Conservation (phyloP, 2,329 filamentous ascomycete genomes). For the Stenocarpella maydis region DNA sequence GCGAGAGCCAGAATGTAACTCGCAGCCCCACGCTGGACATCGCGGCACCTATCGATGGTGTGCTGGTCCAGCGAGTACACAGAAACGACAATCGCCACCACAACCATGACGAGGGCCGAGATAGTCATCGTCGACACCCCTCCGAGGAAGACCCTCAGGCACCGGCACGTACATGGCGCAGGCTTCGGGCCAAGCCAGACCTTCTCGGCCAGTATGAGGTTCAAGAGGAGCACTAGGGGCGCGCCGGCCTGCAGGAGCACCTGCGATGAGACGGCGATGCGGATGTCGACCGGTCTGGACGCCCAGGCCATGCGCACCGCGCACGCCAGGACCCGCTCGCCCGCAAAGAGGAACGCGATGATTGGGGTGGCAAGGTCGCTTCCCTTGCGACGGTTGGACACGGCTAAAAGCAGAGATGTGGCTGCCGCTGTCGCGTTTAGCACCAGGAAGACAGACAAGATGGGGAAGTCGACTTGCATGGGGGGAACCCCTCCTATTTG, state of each 20-base stretch:
- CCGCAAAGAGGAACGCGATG: constrained; percentile 65
- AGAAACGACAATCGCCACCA: constrained; percentile 69
- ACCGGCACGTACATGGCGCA: constrained; percentile 69
- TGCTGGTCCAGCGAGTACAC: constrained; percentile 70
- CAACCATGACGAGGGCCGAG: constrained; percentile 70
- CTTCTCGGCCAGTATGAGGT: constrained; percentile 78
- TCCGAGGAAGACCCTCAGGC: constrained; percentile 61
- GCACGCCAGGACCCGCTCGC: constrained; percentile 61
- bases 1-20: constrained; percentile 70
- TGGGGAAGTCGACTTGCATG: constrained; percentile 66
- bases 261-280: constrained; percentile 64
- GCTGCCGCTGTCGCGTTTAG: constrained; percentile 62
- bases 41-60: constrained; percentile 61
- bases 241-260: constrained; percentile 79
- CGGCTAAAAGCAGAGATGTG: constrained; percentile 65
- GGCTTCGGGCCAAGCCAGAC: constrained; percentile 80
- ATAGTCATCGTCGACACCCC: constrained; percentile 66
- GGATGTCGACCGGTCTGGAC: constrained; percentile 47
- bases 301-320: constrained; percentile 62
- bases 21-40: constrained; percentile 68
- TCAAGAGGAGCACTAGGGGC: constrained; percentile 77
- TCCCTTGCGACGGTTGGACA: constrained; percentile 56
- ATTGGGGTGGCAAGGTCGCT: constrained; percentile 68
- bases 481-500: constrained; percentile 67
- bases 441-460: constrained; percentile 68